These are phyloP conservation scores for Leccinellum albellum DNA, from an alignment of 768 basidiomycete species.

Conservation along the genomic window DNA sequence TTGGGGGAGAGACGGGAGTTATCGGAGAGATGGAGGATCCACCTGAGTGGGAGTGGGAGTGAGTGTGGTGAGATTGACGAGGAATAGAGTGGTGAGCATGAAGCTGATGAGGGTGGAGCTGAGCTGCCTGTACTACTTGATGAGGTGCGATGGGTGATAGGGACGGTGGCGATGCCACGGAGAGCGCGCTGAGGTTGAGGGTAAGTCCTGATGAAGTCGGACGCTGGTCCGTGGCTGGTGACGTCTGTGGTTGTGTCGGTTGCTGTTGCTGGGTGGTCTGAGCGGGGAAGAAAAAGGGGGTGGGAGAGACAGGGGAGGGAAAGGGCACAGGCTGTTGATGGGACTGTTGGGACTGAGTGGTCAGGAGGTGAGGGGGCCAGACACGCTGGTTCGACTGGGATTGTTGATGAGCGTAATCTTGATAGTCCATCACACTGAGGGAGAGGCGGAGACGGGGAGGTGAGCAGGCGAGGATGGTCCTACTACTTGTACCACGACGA, in stretches of 20 bases:
- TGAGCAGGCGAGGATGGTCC: neutral
- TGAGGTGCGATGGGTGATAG: conserved; percentile 59
- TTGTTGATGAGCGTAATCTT: conserved; percentile 15
- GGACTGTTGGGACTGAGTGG: neutral
- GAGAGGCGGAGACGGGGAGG: neutral
- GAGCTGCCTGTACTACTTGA: conserved; percentile 35
- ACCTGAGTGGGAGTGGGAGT: conserved; percentile 22
- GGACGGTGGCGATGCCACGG: conserved; percentile 63
- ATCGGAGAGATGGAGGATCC: conserved; percentile 43
- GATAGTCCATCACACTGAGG: conserved; percentile 20
- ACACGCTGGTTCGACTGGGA: conserved; percentile 27
- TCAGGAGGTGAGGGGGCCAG: conserved; percentile 21
- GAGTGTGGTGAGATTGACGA: conserved; percentile 15
- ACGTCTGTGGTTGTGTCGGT: conserved; percentile 9
- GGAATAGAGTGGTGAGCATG: conserved; percentile 47
- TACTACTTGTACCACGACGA: conserved; percentile 13
- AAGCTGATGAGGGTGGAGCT: conserved; percentile 59
- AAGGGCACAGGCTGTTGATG: conserved; percentile 3
- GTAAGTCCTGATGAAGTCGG: conserved; percentile 45
- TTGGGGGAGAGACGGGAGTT: conserved; percentile 54
- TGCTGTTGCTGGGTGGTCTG: conserved; percentile 17
- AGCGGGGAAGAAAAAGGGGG: conserved; percentile 20
- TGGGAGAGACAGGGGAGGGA: conserved; percentile 26
- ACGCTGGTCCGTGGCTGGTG: conserved; percentile 12
- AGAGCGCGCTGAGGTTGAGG: conserved; percentile 64